Percentiles rank a stretch among this genome's conserved stretches.
These are phyloP conservation scores for Xerophyta viscosa DNA, from an alignment of 106 monocot genomes.

Conservation along the genomic window DNA sequence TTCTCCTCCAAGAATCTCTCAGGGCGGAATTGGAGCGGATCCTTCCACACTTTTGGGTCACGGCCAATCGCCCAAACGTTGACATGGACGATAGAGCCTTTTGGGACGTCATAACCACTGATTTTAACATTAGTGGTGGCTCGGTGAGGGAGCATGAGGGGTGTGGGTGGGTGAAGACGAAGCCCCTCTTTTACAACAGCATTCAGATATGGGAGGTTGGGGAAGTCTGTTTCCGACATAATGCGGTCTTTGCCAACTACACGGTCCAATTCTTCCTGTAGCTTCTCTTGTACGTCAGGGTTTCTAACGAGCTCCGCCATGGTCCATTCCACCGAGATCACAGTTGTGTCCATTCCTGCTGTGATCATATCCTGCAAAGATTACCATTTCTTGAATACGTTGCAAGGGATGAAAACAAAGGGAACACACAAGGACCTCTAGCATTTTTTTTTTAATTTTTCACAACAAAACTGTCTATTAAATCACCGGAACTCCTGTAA, in stretches of 20 bases:
- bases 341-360: conserved; percentile 95
- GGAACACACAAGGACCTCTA: too few relatives aligned
- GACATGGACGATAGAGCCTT: conserved; percentile 66
- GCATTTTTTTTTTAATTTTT: neutral
- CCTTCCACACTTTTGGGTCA: conserved; percentile 66
- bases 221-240: conserved; percentile 65
- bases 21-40: conserved; percentile 56
- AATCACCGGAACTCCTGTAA: too few relatives aligned
- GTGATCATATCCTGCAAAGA: conserved; percentile 83
- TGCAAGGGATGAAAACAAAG: too few relatives aligned
- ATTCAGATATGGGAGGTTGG: conserved; percentile 74
- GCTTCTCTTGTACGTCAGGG: conserved; percentile 63
- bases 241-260: conserved; percentile 54
- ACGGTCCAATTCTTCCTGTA: conserved; percentile 74
- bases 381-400: too few relatives aligned
- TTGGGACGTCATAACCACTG: conserved; percentile 78
- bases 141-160: conserved; percentile 93
- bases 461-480: too few relatives aligned
- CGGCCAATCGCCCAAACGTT: conserved; percentile 92
- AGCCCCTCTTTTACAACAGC: conserved; percentile 77
- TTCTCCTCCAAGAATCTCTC: conserved; percentile 85
- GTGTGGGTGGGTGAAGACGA: conserved; percentile 90
- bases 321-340: conserved; percentile 83
- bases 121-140: conserved; percentile 51
- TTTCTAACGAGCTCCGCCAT: conserved; percentile 81